Evolutionary conservation across 495 filamentous ascomycete species (phyloP), one percentile per base, ranked within the genome.

Genomic region (Oleoguttula mirabilis): DNA sequence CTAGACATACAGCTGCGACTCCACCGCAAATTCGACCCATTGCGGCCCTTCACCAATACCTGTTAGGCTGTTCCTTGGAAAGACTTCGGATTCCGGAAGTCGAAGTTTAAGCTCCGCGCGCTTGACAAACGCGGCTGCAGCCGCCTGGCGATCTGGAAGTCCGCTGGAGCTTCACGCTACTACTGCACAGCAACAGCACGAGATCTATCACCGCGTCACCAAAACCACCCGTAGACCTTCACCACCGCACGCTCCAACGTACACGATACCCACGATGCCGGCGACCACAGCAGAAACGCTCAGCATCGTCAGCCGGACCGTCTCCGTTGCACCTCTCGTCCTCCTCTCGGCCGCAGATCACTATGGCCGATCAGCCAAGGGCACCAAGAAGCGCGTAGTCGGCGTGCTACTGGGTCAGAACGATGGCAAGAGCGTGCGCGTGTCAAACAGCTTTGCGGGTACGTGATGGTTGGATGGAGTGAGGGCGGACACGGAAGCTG

Each of bases 401-500:
- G 90, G 90, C 54, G 90, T 96, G 45, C 65, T 98, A 45, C 68
- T 98, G 44, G 90, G 90, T 28, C 92, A 98, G 67, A 94, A 94
- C 57, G 80, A 87, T 59, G 88, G 90, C 46, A 82, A 83, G 61
- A 88, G 82, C 61, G 92, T 94, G 53, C 76, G 92, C 47, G 90
- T 96, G 57, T 95, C 90, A 58, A 98, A 98, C 73, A 94, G 90
- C 66, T 98, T 94, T 64, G 90, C 90, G 51, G 87, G 90, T 95
- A 62, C 32, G 75, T 67, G 31, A 35, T 21, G 14, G 14, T 27
- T 32, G 10, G 24, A 33, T 20, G 28, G 2, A 32, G 24, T 11
- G 10, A 1, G 22, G 23, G 21, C 16, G n/a, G 30, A 37, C 5
- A 21, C 11, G 20, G 10, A 28, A n/a, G 36, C 35, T 30, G 41